Evolutionary conservation across 345 rosid genomes (phyloP), one percentile per base, ranked within the genome.

Genomic region (Streptanthus diversifolius): DNA sequence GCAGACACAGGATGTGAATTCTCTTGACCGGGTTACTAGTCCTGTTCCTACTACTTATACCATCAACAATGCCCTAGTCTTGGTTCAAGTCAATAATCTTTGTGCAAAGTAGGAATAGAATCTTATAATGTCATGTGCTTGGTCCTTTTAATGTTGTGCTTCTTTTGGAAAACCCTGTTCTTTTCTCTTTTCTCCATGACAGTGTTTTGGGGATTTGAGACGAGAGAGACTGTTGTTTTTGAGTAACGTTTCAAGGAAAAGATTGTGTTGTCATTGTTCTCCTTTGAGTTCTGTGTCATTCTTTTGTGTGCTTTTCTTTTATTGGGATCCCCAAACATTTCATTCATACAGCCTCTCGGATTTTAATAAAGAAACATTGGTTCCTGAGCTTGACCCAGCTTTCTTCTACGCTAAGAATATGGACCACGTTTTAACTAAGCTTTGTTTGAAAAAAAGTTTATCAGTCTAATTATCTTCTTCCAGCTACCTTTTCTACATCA

Each of bases 281-380:
- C 63, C 75, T 64, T 76, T 77, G 76, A 63, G 72, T 77, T 71
- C 30, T 77, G 76, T 77, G 75, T 77, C 75, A 69, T 53, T 60
- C 68, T 67, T 74, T 66, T 33, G 18, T 75, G 9, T 69, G 37
- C 60, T 77, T 71, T 70, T 55, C 58, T 36, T 74, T 72, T 76
- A 58, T 76, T 76, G 80, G 76, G 80, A 77, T 77, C 80, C 60
- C 30, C 80, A 77, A 48, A 47, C 71, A 70, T 77, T 29, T 77
- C 53, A 70, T 70, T 70, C 72, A 56, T 76, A 61, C 15, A 30
- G 30, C 36, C 53, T 33, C 52, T 18, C 62, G 5, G 48, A 70
- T 76, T 76, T 76, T 76, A 71, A 76, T 77, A 77, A 77, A 77
- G 67, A 47, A 66, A 35, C 76, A 63, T 77, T 27, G 80, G 62